A percentile compares a stretch with the other conserved stretches of the same genome.
Conservation (phyloP, 768 basidiomycete genomes). For the Mycena indigotica region DNA sequence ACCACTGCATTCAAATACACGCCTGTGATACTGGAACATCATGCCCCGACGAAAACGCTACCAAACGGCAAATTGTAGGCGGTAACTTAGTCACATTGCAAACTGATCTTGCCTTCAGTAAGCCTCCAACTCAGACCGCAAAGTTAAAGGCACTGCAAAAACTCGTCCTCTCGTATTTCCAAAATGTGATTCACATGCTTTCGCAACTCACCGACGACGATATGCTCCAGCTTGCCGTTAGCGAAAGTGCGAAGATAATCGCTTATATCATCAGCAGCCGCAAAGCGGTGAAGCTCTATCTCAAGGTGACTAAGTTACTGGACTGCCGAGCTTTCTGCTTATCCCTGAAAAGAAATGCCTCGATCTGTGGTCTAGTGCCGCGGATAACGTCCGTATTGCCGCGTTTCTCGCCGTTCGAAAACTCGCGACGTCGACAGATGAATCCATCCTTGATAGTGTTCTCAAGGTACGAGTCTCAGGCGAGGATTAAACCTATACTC, state of each 20-base stretch:
- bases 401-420: slow-evolving; percentile 84
- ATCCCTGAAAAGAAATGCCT: slow-evolving; percentile 72
- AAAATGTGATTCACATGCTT: slow-evolving; percentile 80
- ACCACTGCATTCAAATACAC: slow-evolving; percentile 87
- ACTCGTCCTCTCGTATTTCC: slow-evolving; percentile 85
- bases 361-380: slow-evolving; percentile 78
- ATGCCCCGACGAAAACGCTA: slow-evolving; percentile 83
- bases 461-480: slow-evolving; percentile 74
- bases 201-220: slow-evolving; percentile 73
- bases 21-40: slow-evolving; percentile 84
- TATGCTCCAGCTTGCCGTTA: slow-evolving; percentile 67
- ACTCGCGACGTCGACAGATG: slow-evolving; percentile 77
- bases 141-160: slow-evolving; percentile 88
- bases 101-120: slow-evolving; percentile 48
- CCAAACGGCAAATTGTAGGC: slow-evolving; percentile 82
- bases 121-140: slow-evolving; percentile 76
- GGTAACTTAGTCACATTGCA: not conserved
- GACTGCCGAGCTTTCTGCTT: too few relatives aligned
- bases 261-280: slow-evolving; percentile 86
- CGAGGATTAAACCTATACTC: too few relatives aligned
- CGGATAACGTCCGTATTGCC: slow-evolving; percentile 81
- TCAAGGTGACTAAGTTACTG: slow-evolving; percentile 81
- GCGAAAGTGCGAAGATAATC: slow-evolving; percentile 85
- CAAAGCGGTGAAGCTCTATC: slow-evolving; percentile 81
- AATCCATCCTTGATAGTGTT: slow-evolving; percentile 79